These are phyloP conservation scores for Candida insectorum DNA, from an alignment of 805 yeast species.

Conservation along the genomic window DNA sequence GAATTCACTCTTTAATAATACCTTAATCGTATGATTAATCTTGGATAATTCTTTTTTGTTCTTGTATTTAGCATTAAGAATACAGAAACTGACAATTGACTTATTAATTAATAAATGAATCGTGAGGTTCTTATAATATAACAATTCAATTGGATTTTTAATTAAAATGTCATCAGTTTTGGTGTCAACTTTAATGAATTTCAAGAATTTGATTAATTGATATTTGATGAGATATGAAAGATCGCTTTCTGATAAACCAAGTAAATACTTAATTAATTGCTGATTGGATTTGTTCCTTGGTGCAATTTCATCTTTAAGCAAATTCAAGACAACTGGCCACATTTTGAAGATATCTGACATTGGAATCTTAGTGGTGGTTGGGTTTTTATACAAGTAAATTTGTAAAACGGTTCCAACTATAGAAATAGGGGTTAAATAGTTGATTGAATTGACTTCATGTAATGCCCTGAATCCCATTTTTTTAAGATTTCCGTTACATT, in stretches of 20 bases:
- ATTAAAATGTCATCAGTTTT: conserved; percentile 23
- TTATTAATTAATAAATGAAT: conserved; percentile 53
- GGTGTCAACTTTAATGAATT: conserved; percentile 19
- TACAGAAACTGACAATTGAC: conserved; percentile 41
- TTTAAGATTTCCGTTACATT: conserved; percentile 26
- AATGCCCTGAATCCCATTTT: conserved; percentile 52
- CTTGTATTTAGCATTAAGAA: conserved; percentile 10
- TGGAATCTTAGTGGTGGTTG: conserved; percentile 11
- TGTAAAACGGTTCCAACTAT: conserved; percentile 44
- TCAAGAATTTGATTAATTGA: conserved; percentile 21
- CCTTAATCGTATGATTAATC: conserved; percentile 31
- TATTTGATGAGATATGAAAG: conserved; percentile 13
- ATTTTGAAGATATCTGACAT: conserved; percentile 27
- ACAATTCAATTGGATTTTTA: conserved; percentile 50
- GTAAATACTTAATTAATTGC: conserved; percentile 17
- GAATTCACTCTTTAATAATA: conserved; percentile 39
- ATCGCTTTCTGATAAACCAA: conserved; percentile 17
- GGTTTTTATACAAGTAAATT: conserved; percentile 22
- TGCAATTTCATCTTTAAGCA: conserved; percentile 18
- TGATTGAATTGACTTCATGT: conserved; percentile 48
- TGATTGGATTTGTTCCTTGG: conserved; percentile 19
- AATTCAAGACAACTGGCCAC: conserved; percentile 21
- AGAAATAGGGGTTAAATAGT: conserved; percentile 53
- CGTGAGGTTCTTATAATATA: conserved; percentile 55
- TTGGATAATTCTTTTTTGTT: conserved; percentile 13